Base-by-base conservation (phyloP, 495 filamentous ascomycete genomes). In the Apiosordaria backusii region DNA sequence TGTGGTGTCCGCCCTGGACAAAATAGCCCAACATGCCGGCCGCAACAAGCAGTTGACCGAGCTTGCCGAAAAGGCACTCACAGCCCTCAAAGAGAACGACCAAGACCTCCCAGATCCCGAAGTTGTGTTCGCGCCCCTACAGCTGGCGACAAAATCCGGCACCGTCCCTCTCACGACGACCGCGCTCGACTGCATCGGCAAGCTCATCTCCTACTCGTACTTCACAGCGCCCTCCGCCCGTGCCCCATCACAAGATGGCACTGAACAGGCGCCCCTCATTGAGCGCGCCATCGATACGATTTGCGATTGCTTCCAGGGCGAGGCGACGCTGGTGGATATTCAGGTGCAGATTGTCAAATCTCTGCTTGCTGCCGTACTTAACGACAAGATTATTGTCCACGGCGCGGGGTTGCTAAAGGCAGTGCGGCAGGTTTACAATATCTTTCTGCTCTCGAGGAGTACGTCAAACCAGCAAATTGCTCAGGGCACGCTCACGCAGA, bases 341-440 rank as follows among this genome's bases (percentile, higher is more conserved):
- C 95, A 99, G 76, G 84, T 97, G 69, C 96, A 99, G 78, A 99
- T 99, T 70, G 91, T 99, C 74, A 97, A 97, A 79, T 97, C 95
- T 0, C 81, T 99, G 64, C 82, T 99, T 25, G 93, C 96, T 21
- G 96, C 96, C 2, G 94, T 99, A 6, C 76, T 98, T 71, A 98
- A 98, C 69, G 96, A 99, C 79, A 98, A 98, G 76, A 93, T 97
- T 55, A 90, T 99, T 54, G 96, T 99, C 1, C 96, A 99, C 78
- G 96, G 96, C 62, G 94, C 95, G 55, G 96, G 96, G 67, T 83
- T 99, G 65, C 79, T 99, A 55, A 99, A 99, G 82, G 95, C 96
- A n/a, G 92, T 99, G 60, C 90, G 96, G 63, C 92, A 96, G 74
- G 95, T 96, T 57, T 99, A 99, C 82, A 99, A 97, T 76, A 94